Conservation (phyloP, 2,329 filamentous ascomycete species). For the Calonectria pseudoturangicola region DNA sequence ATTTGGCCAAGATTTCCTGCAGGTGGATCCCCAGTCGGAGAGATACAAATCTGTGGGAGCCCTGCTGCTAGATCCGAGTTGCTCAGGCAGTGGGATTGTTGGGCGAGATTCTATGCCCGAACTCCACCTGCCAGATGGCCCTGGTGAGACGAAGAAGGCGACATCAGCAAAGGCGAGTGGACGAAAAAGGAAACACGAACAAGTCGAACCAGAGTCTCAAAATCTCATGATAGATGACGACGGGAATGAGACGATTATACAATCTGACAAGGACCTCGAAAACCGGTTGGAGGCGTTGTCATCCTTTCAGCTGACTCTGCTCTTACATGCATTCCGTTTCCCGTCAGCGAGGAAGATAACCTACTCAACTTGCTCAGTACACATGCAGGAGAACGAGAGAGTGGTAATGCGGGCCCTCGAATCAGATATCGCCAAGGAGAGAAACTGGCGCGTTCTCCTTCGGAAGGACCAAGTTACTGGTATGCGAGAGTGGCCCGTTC, state of each 20-base stretch:
- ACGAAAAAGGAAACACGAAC: conserved; percentile 69
- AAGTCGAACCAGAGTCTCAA: conserved; percentile 56
- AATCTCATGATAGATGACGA: conserved; percentile 74
- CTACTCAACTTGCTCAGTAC: conserved; percentile 95
- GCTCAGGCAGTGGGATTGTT: conserved; percentile 95
- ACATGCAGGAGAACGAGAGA: conserved; percentile 90
- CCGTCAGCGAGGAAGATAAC: conserved; percentile 84
- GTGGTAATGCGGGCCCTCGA: conserved; percentile 84
- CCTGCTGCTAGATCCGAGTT: conserved; percentile 93
- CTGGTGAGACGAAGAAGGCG: conserved; percentile 47
- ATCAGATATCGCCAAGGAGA: conserved; percentile 78
- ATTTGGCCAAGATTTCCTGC: conserved; percentile 87
- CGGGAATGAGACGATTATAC: conserved; percentile 71
- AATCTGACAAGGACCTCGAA: conserved; percentile 74
- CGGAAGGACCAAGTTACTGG: conserved; percentile 85
- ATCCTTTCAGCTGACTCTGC: conserved; percentile 86
- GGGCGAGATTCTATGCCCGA: conserved; percentile 87
- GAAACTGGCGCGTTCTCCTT: conserved; percentile 86
- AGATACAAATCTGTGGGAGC: conserved; percentile 83
- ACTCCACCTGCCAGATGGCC: conserved; percentile 73
- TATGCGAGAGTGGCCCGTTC: conserved; percentile 83
- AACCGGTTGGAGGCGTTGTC: conserved; percentile 84
- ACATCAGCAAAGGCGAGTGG: conserved; percentile 49
- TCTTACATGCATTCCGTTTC: conserved; percentile 90
- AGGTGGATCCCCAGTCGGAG: conserved; percentile 78